Base-by-base conservation (phyloP, 345 rosid species). In the Populus nigra region DNA sequence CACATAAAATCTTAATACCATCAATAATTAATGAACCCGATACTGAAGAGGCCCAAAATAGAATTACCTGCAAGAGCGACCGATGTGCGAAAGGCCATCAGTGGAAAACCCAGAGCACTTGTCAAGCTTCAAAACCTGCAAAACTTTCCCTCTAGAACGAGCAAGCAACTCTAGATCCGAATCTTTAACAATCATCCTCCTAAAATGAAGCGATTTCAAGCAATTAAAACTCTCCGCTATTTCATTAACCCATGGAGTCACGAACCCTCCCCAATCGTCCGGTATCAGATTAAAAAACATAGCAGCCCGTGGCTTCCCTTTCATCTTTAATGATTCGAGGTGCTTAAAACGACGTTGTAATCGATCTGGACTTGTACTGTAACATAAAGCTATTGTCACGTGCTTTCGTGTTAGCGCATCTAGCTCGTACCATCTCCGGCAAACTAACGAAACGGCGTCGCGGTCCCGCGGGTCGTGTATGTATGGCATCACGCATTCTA, bases 271-370 rank as follows among this genome's bases (percentile, higher is more conserved):
- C 99, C 99, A 93, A 75, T 93, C 88, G 84, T 93, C 98, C 0
- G 97, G 99, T 36, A 96, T 93, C 41, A 92, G 79, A 74, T 92
- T 93, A 22, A 27, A 67, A 67, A 96, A 93, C 98, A 96, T 91
- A n/a, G 98, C 97, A 0, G 98, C 97, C 74, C 99, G 53, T 0
- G 98, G 98, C 86, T 92, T 93, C 18, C 97, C 99, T 75, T 96
- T 96, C 43, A 96, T 77, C 81, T 88, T 89, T 71, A 96, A 75
- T n/a, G 99, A 96, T 79, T 91, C 96, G 11, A 96, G 81, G 71
- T 88, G 85, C 4, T 66, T 33, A 36, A 93, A 93, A 17, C 99
- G 86, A 18, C 82, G 86, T 43, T 92, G 83, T 5, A 93, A 72
- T 63, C 91, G 90, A 29, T 89, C 92, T 5, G 98, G 96, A 1